Evolutionary conservation across 805 yeast species (phyloP).

Genomic region (Hanseniaspora thailandica): DNA sequence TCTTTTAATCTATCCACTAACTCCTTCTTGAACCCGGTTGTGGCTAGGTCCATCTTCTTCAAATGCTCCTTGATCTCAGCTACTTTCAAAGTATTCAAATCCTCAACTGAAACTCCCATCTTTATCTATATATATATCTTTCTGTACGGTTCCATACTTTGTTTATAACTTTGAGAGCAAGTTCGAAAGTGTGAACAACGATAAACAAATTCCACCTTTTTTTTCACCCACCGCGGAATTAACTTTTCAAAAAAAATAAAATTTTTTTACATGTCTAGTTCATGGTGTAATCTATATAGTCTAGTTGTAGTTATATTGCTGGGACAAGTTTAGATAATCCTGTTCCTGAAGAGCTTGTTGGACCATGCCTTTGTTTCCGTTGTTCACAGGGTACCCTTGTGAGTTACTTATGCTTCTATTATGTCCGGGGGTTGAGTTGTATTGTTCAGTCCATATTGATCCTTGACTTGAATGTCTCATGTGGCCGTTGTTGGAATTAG

Average conservation of each 20-base stretch:
- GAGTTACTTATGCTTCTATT: not conserved
- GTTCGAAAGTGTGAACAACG: no score
- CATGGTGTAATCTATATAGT: not conserved
- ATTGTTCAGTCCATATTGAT: constrained; percentile 6
- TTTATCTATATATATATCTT: not conserved
- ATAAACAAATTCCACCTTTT: no score
- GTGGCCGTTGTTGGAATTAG: not conserved
- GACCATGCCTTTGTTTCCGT: not conserved
- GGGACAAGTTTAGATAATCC: constrained; percentile 4
- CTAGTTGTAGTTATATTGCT: constrained; percentile 8
- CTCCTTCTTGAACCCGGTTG: constrained; percentile 73
- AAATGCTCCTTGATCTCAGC: constrained; percentile 72
- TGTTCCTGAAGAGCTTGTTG: constrained; percentile 5
- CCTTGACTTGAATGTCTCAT: constrained; percentile 14
- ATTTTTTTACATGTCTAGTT: not conserved
- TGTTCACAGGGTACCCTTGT: not conserved
- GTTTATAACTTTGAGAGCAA: no score
- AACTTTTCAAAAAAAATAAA: not conserved
- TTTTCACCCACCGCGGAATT: no score
- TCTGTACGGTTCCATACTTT: not conserved
- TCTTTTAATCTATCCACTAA: constrained; percentile 54
- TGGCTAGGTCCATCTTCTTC: constrained; percentile 53
- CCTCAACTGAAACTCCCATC: constrained; percentile 32
- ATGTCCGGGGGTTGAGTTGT: not conserved
- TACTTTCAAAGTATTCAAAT: constrained; percentile 59